Base-by-base conservation (phyloP, 306 rosid genomes). In the Arachis stenosperma region DNA sequence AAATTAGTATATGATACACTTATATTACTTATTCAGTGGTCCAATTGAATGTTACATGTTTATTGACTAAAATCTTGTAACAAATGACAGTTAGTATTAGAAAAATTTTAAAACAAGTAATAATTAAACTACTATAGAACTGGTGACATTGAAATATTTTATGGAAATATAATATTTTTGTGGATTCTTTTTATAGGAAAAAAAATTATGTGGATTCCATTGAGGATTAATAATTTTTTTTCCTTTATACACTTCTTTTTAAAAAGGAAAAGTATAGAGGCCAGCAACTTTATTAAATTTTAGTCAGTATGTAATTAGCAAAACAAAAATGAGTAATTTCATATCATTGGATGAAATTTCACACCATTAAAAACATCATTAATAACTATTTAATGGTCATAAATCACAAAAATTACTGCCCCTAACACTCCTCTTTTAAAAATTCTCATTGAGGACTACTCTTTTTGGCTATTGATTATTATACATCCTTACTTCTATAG, bases 401-500 rank as follows among this genome's bases (percentile, higher is more conserved):
- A 17, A 17, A 17, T 17, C 17, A 17, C 17, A 17, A 17, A 17
- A 17, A 17, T 17, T 17, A 17, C 17, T 17, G 17, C 17, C 17
- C 17, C 17, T 17, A 17, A 17, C 17, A 17, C 17, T 17, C 17
- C 17, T 17, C 17, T 17, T 17, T 17, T 17, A 17, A 17, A 17
- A 17, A 17, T 17, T 17, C 17, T 17, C 17, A 17, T 17, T 17
- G 17, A 17, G 17, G 17, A 17, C 17, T 22, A n/a, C 17, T 17
- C 17, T 46, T 12, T 36, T 56, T 33, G 14, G 33, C 44, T 65
- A 33, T 33, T 33, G 37, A 33, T 22, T 3, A 17, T 54, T 11
- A 9, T 65, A 3, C 56, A 5, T 71, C 17, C 61, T 61, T 65
- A 57, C 68, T 44, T 48, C 41, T 67, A 12, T 62, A 91, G 99